phyloP scores from a whole-genome alignment of 305 asterid species.

The Fraxinus floribunda region DNA sequence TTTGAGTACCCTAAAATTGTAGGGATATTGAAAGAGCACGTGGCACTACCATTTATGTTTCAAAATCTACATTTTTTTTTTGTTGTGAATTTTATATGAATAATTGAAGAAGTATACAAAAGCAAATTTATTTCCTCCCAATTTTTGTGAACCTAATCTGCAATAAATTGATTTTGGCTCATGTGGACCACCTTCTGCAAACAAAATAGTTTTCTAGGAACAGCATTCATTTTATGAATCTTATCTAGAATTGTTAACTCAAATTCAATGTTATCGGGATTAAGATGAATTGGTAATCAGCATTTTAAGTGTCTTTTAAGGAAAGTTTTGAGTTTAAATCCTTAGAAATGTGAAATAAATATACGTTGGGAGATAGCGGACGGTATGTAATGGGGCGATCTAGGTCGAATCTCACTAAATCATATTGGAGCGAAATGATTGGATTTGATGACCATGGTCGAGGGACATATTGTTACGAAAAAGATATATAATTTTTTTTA shows the following conservation, averaged over 20 bases:
- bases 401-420: background rate
- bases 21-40: background rate
- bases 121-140: background rate
- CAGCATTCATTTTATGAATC: background rate
- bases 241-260: background rate
- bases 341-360: background rate
- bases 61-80: background rate
- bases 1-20: background rate
- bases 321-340: background rate
- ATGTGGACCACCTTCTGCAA: background rate
- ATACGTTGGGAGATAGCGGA: background rate
- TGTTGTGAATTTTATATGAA: background rate
- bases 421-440: background rate
- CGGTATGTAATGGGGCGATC: background rate
- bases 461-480: background rate
- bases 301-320: too few species aligned
- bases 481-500: too few species aligned
- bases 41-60: background rate
- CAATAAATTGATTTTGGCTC: background rate
- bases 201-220: background rate
- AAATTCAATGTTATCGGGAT: background rate
- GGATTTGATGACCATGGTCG: background rate
- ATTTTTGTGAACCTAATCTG: background rate
- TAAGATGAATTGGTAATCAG: background rate
- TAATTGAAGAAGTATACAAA: background rate